phyloP scores from a whole-genome alignment of 176 grass and related monocot species.

The Carex pumila region DNA sequence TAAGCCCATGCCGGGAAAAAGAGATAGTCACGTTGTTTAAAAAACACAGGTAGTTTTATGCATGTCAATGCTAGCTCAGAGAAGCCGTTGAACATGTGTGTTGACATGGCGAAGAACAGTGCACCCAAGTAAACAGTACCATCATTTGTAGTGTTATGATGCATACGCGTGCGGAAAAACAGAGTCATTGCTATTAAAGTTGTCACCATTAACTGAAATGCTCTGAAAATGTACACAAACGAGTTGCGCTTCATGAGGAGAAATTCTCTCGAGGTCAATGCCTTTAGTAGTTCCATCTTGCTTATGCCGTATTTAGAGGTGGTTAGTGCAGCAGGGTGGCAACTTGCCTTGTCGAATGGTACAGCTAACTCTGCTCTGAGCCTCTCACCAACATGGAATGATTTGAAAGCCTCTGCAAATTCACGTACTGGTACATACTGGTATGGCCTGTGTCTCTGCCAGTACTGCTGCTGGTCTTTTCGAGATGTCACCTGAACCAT shows the following conservation, averaged over 20 bases:
- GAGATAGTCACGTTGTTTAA: constrained; percentile 63
- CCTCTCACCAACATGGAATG: constrained; percentile 35
- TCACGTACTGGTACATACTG: constrained; percentile 39
- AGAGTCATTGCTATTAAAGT: constrained; percentile 48
- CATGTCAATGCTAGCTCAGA: constrained; percentile 59
- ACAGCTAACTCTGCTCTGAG: constrained; percentile 21
- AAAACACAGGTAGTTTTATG: constrained; percentile 67
- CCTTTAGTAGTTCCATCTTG: constrained; percentile 36
- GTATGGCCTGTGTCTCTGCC: constrained; percentile 24
- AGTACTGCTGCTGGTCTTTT: constrained; percentile 54
- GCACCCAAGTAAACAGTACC: constrained; percentile 50
- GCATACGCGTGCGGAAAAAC: constrained; percentile 60
- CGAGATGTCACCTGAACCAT: constrained; percentile 46
- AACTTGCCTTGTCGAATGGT: constrained; percentile 30
- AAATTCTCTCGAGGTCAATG: constrained; percentile 35
- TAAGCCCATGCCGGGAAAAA: constrained; percentile 70
- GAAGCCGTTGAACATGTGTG: constrained; percentile 59
- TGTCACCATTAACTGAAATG: constrained; percentile 43
- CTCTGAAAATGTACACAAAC: constrained; percentile 48
- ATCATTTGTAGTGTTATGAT: constrained; percentile 24
- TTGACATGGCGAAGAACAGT: constrained; percentile 44
- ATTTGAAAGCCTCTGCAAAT: constrained; percentile 39
- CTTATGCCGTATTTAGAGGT: constrained; percentile 34
- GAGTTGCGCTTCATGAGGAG: constrained; percentile 58
- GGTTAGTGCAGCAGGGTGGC: constrained; percentile 43